Evolutionary conservation across 345 rosid genomes (phyloP), one percentile per base, ranked within the genome.

Genomic region (Bruguiera parviflora): DNA sequence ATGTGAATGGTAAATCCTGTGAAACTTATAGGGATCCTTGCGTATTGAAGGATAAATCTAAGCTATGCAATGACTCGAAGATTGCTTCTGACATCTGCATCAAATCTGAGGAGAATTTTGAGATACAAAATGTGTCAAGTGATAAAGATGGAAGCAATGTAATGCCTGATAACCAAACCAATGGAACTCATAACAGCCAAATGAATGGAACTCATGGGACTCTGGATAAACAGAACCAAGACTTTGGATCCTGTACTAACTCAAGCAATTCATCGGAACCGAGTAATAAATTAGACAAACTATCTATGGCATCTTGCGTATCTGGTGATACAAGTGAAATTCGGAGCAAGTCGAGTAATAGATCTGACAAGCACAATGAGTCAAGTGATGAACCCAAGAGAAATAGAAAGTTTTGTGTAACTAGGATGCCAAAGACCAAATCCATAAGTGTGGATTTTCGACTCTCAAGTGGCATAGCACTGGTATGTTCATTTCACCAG

Each of bases 381-480:
- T 77, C 47, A 61, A 66, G 65, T 58, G 86, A 83, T 58, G 90
- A 71, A 68, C 61, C 51, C 64, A 89, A 79, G 87, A 82, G 65
- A 75, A 85, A 61, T 68, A 89, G 83, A 71, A 87, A 87, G 71
- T 81, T 82, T 67, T 78, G 82, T 79, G 85, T 84, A 49, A 78
- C 96, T 66, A 88, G 77, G 82, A 73, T 87, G 70, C 85, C 96
- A 66, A 89, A 85, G 79, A 75, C 78, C 62, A 84, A 87, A 68
- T 89, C 99, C 46, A 89, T 91, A 74, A 95, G 88, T 72, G 88
- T 95, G 66, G 97, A 92, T 83, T 88, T 95, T 58, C 89, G 99
- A 63, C 84, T 92, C 35, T 95, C 99, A 73, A 86, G 96, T 84
- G 99, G 99, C 71, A 95, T 91, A 76, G 93, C 97, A 22, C 96